A percentile compares a stretch with the other conserved stretches of the same genome.
Conservation (phyloP, 176 grass and related monocot genomes). For the Avena insularis region DNA sequence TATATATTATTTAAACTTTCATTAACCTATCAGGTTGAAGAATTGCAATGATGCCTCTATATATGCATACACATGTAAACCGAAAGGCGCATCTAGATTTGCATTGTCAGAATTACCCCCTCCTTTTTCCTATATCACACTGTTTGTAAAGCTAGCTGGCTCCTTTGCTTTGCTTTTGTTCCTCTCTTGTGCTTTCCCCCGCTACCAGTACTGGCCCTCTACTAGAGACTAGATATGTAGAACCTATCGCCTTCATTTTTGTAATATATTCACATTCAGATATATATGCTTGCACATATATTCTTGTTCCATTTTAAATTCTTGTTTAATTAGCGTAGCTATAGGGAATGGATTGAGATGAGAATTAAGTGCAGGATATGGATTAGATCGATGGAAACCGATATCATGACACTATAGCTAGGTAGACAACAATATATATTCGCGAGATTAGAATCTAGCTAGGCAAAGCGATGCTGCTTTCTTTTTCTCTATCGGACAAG, state of each 20-base stretch:
- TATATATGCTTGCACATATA: constrained; percentile 40
- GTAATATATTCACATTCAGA: neutral
- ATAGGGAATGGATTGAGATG: neutral
- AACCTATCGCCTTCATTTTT: constrained; percentile 33
- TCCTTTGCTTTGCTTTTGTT: constrained; percentile 50
- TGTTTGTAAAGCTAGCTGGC: constrained; percentile 43
- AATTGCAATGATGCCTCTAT: constrained; percentile 36
- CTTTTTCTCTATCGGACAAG: constrained; percentile 44
- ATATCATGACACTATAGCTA: constrained; percentile 16
- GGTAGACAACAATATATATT: constrained; percentile 45
- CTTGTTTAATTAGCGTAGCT: neutral
- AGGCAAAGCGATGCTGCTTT: constrained; percentile 50
- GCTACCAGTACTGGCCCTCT: neutral
- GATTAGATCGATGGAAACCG: constrained; percentile 29
- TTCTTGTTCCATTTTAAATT: constrained; percentile 43
- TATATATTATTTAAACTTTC: neutral
- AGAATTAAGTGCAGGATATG: constrained; percentile 23
- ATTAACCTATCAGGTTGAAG: constrained; percentile 33
- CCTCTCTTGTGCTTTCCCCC: constrained; percentile 42
- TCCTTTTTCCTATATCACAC: neutral
- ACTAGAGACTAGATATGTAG: neutral
- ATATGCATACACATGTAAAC: constrained; percentile 33
- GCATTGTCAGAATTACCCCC: constrained; percentile 7
- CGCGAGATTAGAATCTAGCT: constrained; percentile 55
- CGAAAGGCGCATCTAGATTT: constrained; percentile 14